phyloP scores from a whole-genome alignment of 805 yeast species.

The Ascoidea rubescens region DNA sequence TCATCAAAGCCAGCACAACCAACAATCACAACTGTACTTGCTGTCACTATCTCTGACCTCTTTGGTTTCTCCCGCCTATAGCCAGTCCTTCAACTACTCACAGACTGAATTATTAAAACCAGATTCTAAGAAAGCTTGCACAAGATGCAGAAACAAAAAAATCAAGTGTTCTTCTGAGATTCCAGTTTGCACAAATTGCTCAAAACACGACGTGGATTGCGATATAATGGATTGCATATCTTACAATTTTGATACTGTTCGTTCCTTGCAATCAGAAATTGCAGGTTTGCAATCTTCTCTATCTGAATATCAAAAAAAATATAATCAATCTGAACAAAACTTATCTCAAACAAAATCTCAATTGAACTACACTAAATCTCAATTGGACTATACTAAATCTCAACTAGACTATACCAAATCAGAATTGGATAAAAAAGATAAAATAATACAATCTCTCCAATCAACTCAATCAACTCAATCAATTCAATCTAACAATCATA shows the following conservation, averaged over 20 bases:
- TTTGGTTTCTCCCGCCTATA: no score
- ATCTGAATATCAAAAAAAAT: not conserved
- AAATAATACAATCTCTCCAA: no score
- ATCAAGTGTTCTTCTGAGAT: not conserved
- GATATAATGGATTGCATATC: not conserved
- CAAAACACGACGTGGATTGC: not conserved
- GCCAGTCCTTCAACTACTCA: not conserved
- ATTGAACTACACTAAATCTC: no score
- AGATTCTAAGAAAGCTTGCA: not conserved
- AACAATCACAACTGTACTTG: no score
- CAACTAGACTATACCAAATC: no score
- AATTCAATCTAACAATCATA: not conserved
- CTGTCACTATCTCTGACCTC: no score
- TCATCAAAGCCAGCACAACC: no score
- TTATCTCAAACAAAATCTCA: no score
- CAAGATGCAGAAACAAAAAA: not conserved
- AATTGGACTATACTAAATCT: no score
- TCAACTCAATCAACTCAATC: not conserved
- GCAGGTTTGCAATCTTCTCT: no score
- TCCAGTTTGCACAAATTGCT: not conserved
- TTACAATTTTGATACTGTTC: not conserved
- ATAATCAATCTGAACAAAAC: not conserved
- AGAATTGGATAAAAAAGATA: no score
- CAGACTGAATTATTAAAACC: not conserved
- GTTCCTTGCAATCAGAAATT: not conserved